Evolutionary conservation across 2,329 filamentous ascomycete genomes (phyloP).

Genomic region (Grosmannia huntii): DNA sequence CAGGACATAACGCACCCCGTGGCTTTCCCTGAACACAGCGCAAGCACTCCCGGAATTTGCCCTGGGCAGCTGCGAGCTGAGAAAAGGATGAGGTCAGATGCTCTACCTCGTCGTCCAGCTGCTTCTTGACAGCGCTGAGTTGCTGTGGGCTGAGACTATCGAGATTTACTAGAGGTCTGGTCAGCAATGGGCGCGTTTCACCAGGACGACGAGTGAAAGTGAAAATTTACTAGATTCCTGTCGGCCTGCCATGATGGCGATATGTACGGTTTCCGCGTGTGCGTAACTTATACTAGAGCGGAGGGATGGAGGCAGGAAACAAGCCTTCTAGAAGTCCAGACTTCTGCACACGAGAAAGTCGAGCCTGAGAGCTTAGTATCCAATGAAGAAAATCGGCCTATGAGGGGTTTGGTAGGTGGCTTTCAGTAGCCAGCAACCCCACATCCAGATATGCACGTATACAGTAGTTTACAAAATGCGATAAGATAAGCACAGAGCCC

Average conservation of each 20-base stretch:
- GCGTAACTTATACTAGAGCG: neutral
- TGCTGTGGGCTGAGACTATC: conserved; percentile 71
- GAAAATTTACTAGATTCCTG: conserved; percentile 9
- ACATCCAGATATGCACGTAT: neutral
- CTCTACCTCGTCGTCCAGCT: conserved; percentile 90
- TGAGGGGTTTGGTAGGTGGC: neutral
- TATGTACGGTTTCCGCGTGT: neutral
- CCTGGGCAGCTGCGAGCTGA: conserved; percentile 79
- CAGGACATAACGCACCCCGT: conserved; percentile 3
- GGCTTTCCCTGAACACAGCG: conserved; percentile 48
- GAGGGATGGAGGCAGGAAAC: neutral
- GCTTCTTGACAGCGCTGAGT: conserved; percentile 84
- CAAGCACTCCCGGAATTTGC: conserved; percentile 85
- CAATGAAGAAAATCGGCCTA: neutral
- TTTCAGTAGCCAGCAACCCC: neutral
- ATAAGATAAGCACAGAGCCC: neutral
- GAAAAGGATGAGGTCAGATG: conserved; percentile 84
- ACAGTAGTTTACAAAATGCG: neutral
- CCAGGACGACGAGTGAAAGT: neutral
- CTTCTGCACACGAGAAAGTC: neutral
- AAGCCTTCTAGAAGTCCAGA: neutral
- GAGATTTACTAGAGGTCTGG: conserved; percentile 39
- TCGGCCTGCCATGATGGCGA: conserved; percentile 8
- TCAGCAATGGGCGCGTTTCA: neutral
- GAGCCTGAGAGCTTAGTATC: neutral